Base-by-base conservation (phyloP, 441 rosid species). In the Melastoma candidum region DNA sequence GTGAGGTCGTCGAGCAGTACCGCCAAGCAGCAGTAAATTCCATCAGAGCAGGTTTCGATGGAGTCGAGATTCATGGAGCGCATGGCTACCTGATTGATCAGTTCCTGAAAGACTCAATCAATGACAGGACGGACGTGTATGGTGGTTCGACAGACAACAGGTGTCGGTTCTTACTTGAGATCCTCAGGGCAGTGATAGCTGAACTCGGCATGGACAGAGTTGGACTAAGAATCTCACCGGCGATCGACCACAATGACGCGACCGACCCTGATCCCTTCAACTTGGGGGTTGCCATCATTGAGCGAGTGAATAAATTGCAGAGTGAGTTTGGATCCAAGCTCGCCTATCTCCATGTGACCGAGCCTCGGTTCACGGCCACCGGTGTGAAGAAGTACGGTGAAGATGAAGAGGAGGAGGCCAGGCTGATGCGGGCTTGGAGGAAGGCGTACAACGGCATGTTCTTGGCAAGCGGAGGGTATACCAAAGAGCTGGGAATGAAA, bases 1-100 rank as follows among this genome's bases (percentile, higher is more conserved):
- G 36, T 29, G 5, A 29, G 7, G 36, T 29, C 36, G 7, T 29
- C 36, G 36, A 29, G 36, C 36, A 29, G 36, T 29, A 29, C 7
- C 36, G 36, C 36, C 36, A 29, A 29, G 36, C 36, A 6, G 62
- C 48, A 22, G 24, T 13, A 11, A 58, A 58, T 22, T 47, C 62
- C 41, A 49, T 25, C 9, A 47, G 26, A 58, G 62, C 62, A 6
- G 54, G 62, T n/a, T 58, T 58, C 11, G 54, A 58, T 49, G 62
- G 62, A 3, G 54, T 58, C 8, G 62, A 58, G 48, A 50, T 58
- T 39, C 62, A 58, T n/a, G 62, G 54, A 44, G 62, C 62, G 3
- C 50, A 58, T 9, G 62, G 54, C 0, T 43, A 0, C 54, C 25
- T 58, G 54, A 43, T 58, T 0, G 62, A 58, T 44, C 62, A 58